phyloP scores from a whole-genome alignment of 768 basidiomycete genomes.

The Boletus rex-veris region DNA sequence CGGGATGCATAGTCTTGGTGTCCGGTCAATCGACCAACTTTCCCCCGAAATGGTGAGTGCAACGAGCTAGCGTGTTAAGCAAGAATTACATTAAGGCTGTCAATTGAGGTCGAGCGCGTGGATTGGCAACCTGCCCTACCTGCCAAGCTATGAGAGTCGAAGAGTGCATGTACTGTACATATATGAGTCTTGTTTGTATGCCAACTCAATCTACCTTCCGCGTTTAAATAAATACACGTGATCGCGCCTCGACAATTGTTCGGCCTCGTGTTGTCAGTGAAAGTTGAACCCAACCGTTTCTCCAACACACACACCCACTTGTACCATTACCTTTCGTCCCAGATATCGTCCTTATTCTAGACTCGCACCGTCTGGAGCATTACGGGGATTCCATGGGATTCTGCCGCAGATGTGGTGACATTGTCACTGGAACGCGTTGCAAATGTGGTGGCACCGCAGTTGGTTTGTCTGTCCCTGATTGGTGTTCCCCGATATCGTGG shows the following conservation, averaged over 20 bases:
- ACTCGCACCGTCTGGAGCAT: not conserved
- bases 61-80: not conserved
- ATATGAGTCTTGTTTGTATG: not conserved
- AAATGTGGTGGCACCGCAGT: conserved; percentile 78
- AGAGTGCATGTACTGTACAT: not conserved
- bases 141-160: conserved; percentile 23
- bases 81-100: not conserved
- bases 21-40: conserved; percentile 58
- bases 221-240: conserved; percentile 11
- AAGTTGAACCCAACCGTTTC: conserved; percentile 1
- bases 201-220: not conserved
- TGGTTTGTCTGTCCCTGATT: conserved; percentile 47
- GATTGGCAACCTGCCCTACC: conserved; percentile 54
- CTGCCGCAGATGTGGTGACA: conserved; percentile 82
- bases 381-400: conserved; percentile 58
- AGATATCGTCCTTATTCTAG: no score
- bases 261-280: conserved; percentile 10
- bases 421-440: conserved; percentile 67
- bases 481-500: not conserved
- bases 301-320: not conserved
- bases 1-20: conserved; percentile 76
- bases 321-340: not conserved
- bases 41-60: conserved; percentile 67
- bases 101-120: conserved; percentile 54
- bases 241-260: conserved; percentile 5